Evolutionary conservation across 2,329 filamentous ascomycete species (phyloP), one percentile per base, ranked within the genome.

Genomic region (Phoma herbarum): DNA sequence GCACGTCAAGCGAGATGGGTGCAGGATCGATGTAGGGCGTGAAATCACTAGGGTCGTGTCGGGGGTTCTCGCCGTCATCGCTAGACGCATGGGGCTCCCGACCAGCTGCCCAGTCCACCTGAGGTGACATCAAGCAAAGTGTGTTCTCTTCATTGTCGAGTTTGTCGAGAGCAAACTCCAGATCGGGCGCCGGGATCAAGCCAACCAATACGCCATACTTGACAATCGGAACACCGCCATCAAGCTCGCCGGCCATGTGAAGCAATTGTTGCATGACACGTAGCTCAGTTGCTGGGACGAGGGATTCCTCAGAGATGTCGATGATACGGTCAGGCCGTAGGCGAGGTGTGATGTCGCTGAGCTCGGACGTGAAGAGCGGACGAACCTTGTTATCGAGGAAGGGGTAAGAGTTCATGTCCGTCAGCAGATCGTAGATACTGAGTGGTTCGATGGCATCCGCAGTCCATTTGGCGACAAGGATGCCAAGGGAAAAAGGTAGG

Each of bases 331-430:
- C 88, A 49, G 85, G 86, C 14, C 91, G 88, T 4, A 91, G 81
- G 5, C 89, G 88, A 2, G 91, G 88, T 0, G 94, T 89, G 55
- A 99, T 95, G 62, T 97, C 94, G 14, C 88, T 90, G 0, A 99
- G 84, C 53, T 96, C 90, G 0, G 90, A 89, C 0, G 93, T 96
- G 75, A 97, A 97, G 18, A 96, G 84, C 1, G 94, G 93, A 66
- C 96, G 93, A 61, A 93, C 87, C 76, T 97, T 98, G 79, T 96
- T 96, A 78, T 97, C 93, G n/a, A 99, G 85, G 80, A 96, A 97
- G 0, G 95, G 95, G 66, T 98, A 99, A 2, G 92, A 90, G 77
- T 99, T 98, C 90, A 99, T 94, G 74, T 95, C 93, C 0, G 93
- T 98, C 18, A 98, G 83, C 11, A 98, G 85, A 73, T 98, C 95